These are phyloP conservation scores for Cutaneotrichosporon sp. DNA, from an alignment of 1,284 basidiomycete species.

Conservation along the genomic window DNA sequence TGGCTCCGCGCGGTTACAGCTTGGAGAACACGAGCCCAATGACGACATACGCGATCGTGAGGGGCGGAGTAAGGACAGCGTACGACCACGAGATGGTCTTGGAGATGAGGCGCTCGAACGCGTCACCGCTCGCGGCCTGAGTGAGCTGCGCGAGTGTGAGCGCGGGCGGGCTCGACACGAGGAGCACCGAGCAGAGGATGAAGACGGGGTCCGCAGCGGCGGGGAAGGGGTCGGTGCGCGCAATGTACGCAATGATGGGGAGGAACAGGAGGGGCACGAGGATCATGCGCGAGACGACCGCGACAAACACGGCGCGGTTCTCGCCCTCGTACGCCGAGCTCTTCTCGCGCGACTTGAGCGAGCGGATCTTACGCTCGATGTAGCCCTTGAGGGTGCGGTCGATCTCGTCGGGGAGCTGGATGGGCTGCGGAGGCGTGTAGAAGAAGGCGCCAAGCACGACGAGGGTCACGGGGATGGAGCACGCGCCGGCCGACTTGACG, in stretches of 20 bases:
- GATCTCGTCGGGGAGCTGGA: conserved; percentile 14
- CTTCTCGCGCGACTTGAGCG: conserved; percentile 14
- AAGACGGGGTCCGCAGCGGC: conserved; percentile 55
- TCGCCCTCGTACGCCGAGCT: conserved; percentile 62
- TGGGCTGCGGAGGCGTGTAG: conserved; percentile 54
- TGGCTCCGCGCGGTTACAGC: conserved; percentile 41
- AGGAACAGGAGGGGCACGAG: conserved; percentile 76
- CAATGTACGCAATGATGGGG: conserved; percentile 67
- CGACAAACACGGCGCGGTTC: conserved; percentile 75
- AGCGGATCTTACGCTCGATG: conserved; percentile 38
- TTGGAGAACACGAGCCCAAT: conserved; percentile 61
- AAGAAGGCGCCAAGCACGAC: conserved; percentile 94
- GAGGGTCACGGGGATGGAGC: conserved; percentile 84
- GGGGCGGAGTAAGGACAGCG: conserved; percentile 73
- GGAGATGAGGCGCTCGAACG: conserved; percentile 82
- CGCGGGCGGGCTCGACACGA: conserved; percentile 61
- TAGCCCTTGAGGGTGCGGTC: conserved; percentile 18
- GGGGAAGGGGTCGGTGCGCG: conserved; percentile 64
- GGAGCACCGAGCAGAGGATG: conserved; percentile 66
- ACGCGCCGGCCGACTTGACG: conserved; percentile 69
- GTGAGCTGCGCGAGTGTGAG: conserved; percentile 67
- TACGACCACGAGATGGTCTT: conserved; percentile 57
- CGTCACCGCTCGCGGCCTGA: conserved; percentile 79
- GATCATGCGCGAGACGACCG: conserved; percentile 74
- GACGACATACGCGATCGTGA: conserved; percentile 73